phyloP scores from a whole-genome alignment of 192 early-diverging fungal species.

The Umbelopsis sp. region DNA sequence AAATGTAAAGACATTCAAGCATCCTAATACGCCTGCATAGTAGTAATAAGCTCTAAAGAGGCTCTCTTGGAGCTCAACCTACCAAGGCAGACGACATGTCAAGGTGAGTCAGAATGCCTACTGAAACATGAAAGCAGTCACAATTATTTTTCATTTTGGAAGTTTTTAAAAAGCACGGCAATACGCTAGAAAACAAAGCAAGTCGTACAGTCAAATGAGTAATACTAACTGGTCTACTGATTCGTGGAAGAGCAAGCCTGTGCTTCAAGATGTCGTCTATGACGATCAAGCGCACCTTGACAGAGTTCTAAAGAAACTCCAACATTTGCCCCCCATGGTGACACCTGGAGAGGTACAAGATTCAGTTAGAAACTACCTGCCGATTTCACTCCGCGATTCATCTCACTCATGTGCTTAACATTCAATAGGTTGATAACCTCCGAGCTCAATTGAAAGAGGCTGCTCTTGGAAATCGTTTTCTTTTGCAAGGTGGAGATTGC shows the following conservation, averaged over 20 bases:
- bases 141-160: no score
- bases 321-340: constrained; percentile 89
- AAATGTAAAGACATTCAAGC: no score
- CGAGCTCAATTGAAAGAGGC: constrained; percentile 84
- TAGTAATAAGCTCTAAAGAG: no score
- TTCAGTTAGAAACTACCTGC: not conserved
- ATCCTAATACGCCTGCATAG: no score
- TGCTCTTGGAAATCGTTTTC: constrained; percentile 87
- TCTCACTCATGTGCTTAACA: not conserved
- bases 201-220: not conserved
- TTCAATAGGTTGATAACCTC: constrained; percentile 73
- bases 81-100: no score
- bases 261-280: constrained; percentile 89
- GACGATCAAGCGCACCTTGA: constrained; percentile 71
- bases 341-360: constrained; percentile 71
- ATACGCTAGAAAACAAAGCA: not conserved
- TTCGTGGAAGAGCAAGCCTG: constrained; percentile 75
- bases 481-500: constrained; percentile 98
- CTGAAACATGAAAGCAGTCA: no score
- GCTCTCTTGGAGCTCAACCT: no score
- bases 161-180: not conserved
- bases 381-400: not conserved
- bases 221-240: constrained; percentile 59
- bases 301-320: constrained; percentile 73
- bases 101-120: no score